Base-by-base conservation (phyloP, 176 grass and related monocot species). In the Olyra latifolia region DNA sequence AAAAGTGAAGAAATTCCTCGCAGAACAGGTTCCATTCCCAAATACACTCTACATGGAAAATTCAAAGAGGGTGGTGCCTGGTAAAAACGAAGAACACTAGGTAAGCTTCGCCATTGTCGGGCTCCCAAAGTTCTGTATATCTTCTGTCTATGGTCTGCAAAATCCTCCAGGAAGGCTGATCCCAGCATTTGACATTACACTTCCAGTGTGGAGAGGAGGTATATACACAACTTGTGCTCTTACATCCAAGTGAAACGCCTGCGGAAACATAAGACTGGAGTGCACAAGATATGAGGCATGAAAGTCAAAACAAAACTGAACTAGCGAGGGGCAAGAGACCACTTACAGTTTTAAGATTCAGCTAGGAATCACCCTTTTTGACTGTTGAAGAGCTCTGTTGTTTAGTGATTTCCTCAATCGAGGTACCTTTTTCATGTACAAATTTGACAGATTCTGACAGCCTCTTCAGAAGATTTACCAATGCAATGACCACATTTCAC, bases 401-500 rank as follows among this genome's bases (percentile, higher is more conserved):
- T 78, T 87, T 67, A n/a, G 87, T 82, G 52, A 84, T 70, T 71
- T 93, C 91, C 67, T 98, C 88, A 54, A 83, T 85, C 47, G 81
- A 85, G 4, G 71, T 47, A 32, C 90, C 84, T 78, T 89, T 95
- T 73, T 99, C 92, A 86, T 89, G 86, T 71, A 99, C 88, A 84
- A 95, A 89, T 46, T 95, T 95, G 19, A 95, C 90, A 59, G 96
- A 99, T 82, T 95, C 92, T 12, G 96, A 99, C 64, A 99, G 84
- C 59, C 96, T 87, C 52, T 99, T 95, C 50, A 95, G 84, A 82
- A 99, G 92, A 80, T 99, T 99, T 47, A 95, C 76, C 39, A 99
- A 60, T 24, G 90, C 92, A 50, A 99, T 99, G 32, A 95, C 96
- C 86, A 95, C 96, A 79, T 99, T 99, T 75, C 88, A 59, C 88